phyloP scores from a whole-genome alignment of 352 stramenopile genomes.

The Pythium grandisporangium region DNA sequence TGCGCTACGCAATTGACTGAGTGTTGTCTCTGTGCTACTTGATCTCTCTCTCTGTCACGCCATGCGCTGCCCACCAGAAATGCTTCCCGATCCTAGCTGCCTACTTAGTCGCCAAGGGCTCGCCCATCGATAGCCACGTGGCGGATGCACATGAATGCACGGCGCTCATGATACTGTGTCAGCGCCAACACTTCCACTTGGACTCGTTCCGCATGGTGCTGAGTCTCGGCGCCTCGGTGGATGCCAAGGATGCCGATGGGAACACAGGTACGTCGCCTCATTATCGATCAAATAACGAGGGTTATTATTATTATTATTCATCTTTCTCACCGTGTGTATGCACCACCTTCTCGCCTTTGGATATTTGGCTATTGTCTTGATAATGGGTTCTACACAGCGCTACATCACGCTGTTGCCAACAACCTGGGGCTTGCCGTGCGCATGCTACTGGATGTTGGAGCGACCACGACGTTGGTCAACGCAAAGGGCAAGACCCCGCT shows the following conservation, averaged over 20 bases:
- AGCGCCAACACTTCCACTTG: conserved; percentile 66
- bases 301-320: too few relatives aligned
- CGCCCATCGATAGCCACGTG: conserved; percentile 44
- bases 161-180: conserved; percentile 63
- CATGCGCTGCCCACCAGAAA: too few relatives aligned
- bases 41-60: too few relatives aligned
- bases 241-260: conserved; percentile 44
- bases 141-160: conserved; percentile 33
- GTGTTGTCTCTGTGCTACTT: too few relatives aligned
- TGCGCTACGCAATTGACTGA: too few relatives aligned
- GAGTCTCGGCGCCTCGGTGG: conserved; percentile 44
- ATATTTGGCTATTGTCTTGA: not conserved
- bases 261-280: conserved; percentile 71
- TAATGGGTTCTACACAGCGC: conserved; percentile 16
- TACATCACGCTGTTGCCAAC: conserved; percentile 57
- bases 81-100: conserved; percentile 70
- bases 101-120: conserved; percentile 72
- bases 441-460: conserved; percentile 54
- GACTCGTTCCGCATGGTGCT: conserved; percentile 78
- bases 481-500: conserved; percentile 33
- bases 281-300: too few relatives aligned
- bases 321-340: too few relatives aligned
- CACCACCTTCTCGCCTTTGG: too few relatives aligned
- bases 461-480: conserved; percentile 36
- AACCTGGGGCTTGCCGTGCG: conserved; percentile 52